Evolutionary conservation across 768 basidiomycete genomes (phyloP), one percentile per base, ranked within the genome.

Genomic region (Suillus placidus): DNA sequence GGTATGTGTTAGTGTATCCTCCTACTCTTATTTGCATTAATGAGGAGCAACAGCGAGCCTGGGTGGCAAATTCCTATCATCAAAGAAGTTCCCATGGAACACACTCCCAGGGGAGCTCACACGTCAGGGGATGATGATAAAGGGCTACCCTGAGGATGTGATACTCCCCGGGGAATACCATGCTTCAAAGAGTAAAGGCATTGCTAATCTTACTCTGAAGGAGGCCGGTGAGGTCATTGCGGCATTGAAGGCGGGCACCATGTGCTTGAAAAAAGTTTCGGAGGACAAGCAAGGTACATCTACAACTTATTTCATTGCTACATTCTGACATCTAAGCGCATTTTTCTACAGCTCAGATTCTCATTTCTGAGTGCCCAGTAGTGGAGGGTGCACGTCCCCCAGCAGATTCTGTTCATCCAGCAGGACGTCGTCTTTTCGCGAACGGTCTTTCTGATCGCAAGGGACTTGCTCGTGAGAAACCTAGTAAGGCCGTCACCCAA

Each of bases 11-110:
- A 45, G 20, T 45, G n/a, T 45, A 45, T 32, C 55, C 13, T 37
- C 37, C 37, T 37, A 8, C 55, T 56, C n/a, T 30, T 32, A 8
- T 5, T 45, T 45, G 45, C 45, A n/a, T 45, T 45, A 12, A 45
- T 45, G 45, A n/a, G 45, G 45, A n/a, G n/a, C 9, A 2, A 45
- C 45, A 63, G 55, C 0, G 0, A 63, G 40, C 16, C 3, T 68
- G 6, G 61, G 66, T 0, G 57, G 61, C 34, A 32, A 52, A 14
- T 68, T 64, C 52, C 60, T 56, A 0, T 8, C 35, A 0, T 7
- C 47, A 1, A 68, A 68, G n/a, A 34, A 62, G 1, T 67, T 68
- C 13, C 67, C 61, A 3, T 68, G 67, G 67, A 68, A 68, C 12
- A 37, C 5, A 0, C 32, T 68, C 5, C 67, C 65, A 1, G 5